These are phyloP conservation scores for Pyronema domesticum DNA, from an alignment of 495 filamentous ascomycete species.

Conservation along the genomic window DNA sequence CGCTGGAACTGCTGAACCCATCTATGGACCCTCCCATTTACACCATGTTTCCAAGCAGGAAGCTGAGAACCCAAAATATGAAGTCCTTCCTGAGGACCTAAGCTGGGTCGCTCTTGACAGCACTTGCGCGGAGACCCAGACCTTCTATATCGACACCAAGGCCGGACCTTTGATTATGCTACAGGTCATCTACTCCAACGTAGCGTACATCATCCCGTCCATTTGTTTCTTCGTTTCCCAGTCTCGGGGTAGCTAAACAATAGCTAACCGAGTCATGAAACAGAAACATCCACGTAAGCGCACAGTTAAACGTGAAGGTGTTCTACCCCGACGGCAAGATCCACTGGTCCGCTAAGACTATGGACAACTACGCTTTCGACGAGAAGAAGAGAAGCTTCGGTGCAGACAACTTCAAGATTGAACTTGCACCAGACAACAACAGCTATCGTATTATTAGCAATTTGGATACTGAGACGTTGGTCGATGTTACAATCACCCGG, in stretches of 20 bases:
- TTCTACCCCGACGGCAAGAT: conserved; percentile 58
- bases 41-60: conserved; percentile 68
- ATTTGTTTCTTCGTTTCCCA: conserved; percentile 21
- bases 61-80: conserved; percentile 60
- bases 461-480: conserved; percentile 53
- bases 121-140: conserved; percentile 90
- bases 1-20: conserved; percentile 86
- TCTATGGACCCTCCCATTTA: conserved; percentile 83
- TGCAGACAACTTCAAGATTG: conserved; percentile 63
- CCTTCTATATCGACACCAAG: conserved; percentile 76
- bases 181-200: conserved; percentile 95
- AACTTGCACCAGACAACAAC: conserved; percentile 65
- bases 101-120: conserved; percentile 66
- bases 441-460: conserved; percentile 73
- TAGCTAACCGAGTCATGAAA: background rate
- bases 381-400: conserved; percentile 66
- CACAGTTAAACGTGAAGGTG: conserved; percentile 81
- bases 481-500: conserved; percentile 66
- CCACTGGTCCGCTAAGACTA: conserved; percentile 62
- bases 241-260: background rate
- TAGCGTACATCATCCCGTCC: conserved; percentile 42
- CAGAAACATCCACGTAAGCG: conserved; percentile 76
- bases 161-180: conserved; percentile 55
- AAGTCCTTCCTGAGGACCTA: conserved; percentile 55
- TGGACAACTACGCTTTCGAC: conserved; percentile 65